A percentile compares a stretch with the other conserved stretches of the same genome.
phyloP scores from a whole-genome alignment of 108 stramenopile genomes.

The Cyclotella sp. region DNA sequence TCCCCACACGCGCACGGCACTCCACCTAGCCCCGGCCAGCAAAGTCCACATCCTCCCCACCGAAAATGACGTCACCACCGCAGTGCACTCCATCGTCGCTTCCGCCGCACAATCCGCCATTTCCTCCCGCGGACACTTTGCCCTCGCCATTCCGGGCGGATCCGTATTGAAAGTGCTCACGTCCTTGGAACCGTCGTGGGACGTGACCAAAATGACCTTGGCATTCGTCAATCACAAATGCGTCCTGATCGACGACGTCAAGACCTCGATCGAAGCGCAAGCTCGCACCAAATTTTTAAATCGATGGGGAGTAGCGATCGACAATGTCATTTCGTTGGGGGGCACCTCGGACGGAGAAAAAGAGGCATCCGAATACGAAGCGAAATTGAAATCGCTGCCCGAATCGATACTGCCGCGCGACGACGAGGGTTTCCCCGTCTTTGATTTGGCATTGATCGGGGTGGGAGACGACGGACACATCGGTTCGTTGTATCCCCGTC shows the following conservation, averaged over 20 bases:
- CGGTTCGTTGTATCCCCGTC: conserved; percentile 76
- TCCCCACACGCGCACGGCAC: background rate
- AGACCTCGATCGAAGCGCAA: conserved; percentile 77
- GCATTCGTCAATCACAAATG: conserved; percentile 91
- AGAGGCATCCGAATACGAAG: conserved; percentile 72
- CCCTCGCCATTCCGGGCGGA: conserved; percentile 85
- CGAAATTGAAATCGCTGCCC: conserved; percentile 51
- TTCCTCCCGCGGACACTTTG: conserved; percentile 64
- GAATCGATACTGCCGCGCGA: conserved; percentile 57
- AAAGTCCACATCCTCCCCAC: conserved; percentile 57
- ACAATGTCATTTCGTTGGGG: conserved; percentile 55
- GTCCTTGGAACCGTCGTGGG: conserved; percentile 26
- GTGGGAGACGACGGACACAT: conserved; percentile 88
- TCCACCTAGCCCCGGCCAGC: conserved; percentile 19
- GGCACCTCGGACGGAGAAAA: conserved; percentile 61
- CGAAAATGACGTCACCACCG: conserved; percentile 45
- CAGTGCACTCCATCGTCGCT: conserved; percentile 51
- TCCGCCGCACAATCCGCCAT: conserved; percentile 63
- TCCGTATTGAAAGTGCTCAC: conserved; percentile 78
- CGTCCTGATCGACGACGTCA: conserved; percentile 64
- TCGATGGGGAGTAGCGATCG: conserved; percentile 53
- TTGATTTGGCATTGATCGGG: conserved; percentile 82
- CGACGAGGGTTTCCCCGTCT: conserved; percentile 70
- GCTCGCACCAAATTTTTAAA: conserved; percentile 66
- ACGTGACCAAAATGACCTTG: conserved; percentile 59